phyloP scores from a whole-genome alignment of 2,329 filamentous ascomycete genomes.

The Bimuria novae-zelandiae region DNA sequence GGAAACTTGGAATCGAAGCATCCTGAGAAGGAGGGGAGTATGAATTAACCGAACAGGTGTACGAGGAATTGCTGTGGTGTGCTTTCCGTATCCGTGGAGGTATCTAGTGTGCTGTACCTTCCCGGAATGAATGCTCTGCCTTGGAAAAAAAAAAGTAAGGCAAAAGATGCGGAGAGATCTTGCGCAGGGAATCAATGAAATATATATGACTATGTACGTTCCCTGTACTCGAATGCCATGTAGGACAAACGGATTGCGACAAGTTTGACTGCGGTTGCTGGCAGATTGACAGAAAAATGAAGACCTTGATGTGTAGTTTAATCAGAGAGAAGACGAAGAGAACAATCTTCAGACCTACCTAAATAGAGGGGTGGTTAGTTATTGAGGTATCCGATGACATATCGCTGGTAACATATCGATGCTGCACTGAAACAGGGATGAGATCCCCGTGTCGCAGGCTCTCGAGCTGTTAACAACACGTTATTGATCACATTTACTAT shows the following conservation, averaged over 20 bases:
- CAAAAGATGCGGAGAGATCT: not conserved
- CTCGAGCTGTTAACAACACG: not conserved
- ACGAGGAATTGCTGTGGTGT: too few relatives aligned
- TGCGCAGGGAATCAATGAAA: too few relatives aligned
- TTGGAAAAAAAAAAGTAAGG: not conserved
- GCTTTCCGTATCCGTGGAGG: too few relatives aligned
- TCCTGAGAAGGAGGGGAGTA: not conserved
- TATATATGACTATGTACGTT: too few relatives aligned
- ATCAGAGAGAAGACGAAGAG: not conserved
- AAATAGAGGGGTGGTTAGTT: too few relatives aligned
- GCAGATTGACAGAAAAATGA: not conserved
- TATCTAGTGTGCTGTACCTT: too few relatives aligned
- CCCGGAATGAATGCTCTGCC: too few relatives aligned
- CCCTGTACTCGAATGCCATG: not conserved
- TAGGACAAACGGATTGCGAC: not conserved
- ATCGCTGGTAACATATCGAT: conserved; percentile 8
- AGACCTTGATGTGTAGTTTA: not conserved
- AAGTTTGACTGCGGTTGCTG: not conserved
- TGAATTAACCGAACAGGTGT: too few relatives aligned
- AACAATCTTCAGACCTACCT: not conserved
- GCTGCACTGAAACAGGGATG: not conserved
- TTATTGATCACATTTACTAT: not conserved
- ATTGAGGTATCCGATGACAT: conserved; percentile 8
- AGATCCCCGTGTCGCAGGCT: not conserved
- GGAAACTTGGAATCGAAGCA: conserved; percentile 26